Base-by-base conservation (phyloP, 2,329 filamentous ascomycete species). In the Penicillium sp. region DNA sequence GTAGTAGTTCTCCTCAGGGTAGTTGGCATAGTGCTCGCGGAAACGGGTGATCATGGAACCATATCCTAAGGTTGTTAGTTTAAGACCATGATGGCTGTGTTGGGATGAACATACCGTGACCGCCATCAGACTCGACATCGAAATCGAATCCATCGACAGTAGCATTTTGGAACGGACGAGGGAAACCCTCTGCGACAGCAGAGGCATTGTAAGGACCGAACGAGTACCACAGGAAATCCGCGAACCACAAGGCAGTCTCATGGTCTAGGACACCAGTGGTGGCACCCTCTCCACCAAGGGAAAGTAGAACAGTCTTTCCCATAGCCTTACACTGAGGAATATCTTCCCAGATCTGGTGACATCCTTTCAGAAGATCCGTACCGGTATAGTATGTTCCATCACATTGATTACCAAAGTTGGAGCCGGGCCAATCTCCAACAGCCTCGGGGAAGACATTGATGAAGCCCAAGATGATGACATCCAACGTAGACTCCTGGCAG, bases 391-490 rank as follows among this genome's bases (percentile, higher is more conserved):
- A 70, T 14, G 63, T 57, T 8, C 70, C 73, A 58, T 75, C 75
- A 61, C 83, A 85, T 43, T 82, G 81, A 63, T 82, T 84, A 59
- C 80, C 83, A 65, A 85, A 85, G 71, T 86, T 84, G 13, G 77
- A 79, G 11, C 75, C 77, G 5, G 83, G 83, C 60, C 76, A 83
- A 35, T 77, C 78, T 39, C 74, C 76, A 19, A 68, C 58, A 29
- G 67, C 66, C 46, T 77, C 74, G 0, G 84, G 83, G 63, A 85
- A 85, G 39, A 72, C 62, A 61, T 82, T 82, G 55, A 86, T 74
- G 62, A 86, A 86, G 4, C 73, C 82, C 57, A 86, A 69, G 58
- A 80, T 81, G 67, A 86, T 81, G 48, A 86, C 80, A 60, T 86
- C 83, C 56, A 83, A 68, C 31, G 74, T 76, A 0, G 76, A 70